Percentiles rank a stretch among this genome's conserved stretches.
phyloP scores from a whole-genome alignment of 31 red algal genomes.

The Odonthalia washingtoniensis region DNA sequence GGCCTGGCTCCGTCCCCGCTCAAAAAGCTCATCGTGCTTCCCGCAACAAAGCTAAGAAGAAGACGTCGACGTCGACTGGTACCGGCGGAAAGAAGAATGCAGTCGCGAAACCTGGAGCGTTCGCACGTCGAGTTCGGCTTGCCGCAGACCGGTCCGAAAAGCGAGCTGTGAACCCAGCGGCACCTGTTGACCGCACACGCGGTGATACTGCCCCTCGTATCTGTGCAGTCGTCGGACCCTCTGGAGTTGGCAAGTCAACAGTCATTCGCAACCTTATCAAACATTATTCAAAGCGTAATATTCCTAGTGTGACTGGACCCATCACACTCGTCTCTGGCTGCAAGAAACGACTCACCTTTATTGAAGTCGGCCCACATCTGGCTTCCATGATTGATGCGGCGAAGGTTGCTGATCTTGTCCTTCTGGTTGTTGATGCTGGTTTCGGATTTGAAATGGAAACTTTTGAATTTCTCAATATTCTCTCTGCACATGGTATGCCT shows the following conservation, averaged over 20 bases:
- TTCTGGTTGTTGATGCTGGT: slow-evolving; percentile 89
- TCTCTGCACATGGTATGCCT: slow-evolving; percentile 95
- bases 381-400: slow-evolving; percentile 97
- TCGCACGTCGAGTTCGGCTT: slow-evolving; percentile 75
- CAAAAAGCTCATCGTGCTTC: slow-evolving; percentile 72
- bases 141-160: slow-evolving; percentile 83
- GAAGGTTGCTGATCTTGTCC: slow-evolving; percentile 96
- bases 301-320: slow-evolving; percentile 85
- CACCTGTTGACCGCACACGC: slow-evolving; percentile 57
- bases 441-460: slow-evolving; percentile 99
- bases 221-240: slow-evolving; percentile 94
- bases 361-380: slow-evolving; percentile 91
- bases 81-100: slow-evolving; percentile 72
- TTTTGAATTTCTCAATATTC: slow-evolving; percentile 98
- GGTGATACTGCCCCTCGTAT: slow-evolving; percentile 84
- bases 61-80: slow-evolving; percentile 28
- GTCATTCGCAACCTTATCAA: slow-evolving; percentile 92
- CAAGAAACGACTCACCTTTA: slow-evolving; percentile 82
- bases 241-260: slow-evolving; percentile 86
- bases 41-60: slow-evolving; percentile 55
- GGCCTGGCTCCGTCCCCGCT: background rate
- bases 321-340: slow-evolving; percentile 86
- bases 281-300: slow-evolving; percentile 88
- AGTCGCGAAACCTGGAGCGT: slow-evolving; percentile 80
- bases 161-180: slow-evolving; percentile 66